Evolutionary conservation across 2,329 filamentous ascomycete species (phyloP).

Genomic region (Cadophora gregata): DNA sequence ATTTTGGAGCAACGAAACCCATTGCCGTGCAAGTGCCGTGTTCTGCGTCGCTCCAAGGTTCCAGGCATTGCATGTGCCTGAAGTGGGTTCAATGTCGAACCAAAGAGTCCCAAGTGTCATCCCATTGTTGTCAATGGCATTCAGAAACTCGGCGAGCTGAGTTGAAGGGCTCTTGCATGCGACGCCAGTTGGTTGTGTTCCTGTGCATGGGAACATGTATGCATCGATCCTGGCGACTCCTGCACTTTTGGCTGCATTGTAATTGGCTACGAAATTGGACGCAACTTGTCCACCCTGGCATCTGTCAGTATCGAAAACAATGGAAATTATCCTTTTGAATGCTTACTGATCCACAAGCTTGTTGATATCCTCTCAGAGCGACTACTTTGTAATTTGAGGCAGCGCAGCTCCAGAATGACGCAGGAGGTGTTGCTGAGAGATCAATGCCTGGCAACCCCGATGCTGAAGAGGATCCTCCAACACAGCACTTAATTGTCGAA

Average conservation of each 20-base stretch:
- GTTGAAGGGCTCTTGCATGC: conserved; percentile 16
- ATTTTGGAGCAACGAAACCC: conserved; percentile 4
- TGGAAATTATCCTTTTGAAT: not conserved
- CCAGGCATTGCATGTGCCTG: conserved; percentile 16
- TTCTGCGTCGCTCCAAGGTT: conserved; percentile 10
- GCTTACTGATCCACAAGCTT: conserved; percentile 13
- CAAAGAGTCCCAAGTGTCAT: conserved; percentile 16
- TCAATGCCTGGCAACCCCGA: conserved; percentile 4
- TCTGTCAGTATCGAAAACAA: not conserved
- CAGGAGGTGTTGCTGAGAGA: conserved; percentile 10
- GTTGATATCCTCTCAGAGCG: conserved; percentile 9
- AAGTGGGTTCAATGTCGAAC: conserved; percentile 18
- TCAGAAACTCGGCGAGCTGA: conserved; percentile 11
- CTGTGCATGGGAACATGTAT: conserved; percentile 17
- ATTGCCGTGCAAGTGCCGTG: conserved; percentile 5
- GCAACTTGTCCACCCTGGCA: conserved; percentile 12
- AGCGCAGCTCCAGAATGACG: conserved; percentile 18
- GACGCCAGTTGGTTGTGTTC: conserved; percentile 11
- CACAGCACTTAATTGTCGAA: not conserved
- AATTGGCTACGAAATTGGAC: conserved; percentile 11
- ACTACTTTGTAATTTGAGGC: conserved; percentile 10
- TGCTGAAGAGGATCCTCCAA: conserved; percentile 1
- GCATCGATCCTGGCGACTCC: conserved; percentile 10
- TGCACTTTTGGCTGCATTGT: conserved; percentile 11
- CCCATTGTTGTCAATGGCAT: conserved; percentile 1